These are phyloP conservation scores for Verticillium isaacii DNA, from an alignment of 2,329 filamentous ascomycete genomes.

Conservation along the genomic window DNA sequence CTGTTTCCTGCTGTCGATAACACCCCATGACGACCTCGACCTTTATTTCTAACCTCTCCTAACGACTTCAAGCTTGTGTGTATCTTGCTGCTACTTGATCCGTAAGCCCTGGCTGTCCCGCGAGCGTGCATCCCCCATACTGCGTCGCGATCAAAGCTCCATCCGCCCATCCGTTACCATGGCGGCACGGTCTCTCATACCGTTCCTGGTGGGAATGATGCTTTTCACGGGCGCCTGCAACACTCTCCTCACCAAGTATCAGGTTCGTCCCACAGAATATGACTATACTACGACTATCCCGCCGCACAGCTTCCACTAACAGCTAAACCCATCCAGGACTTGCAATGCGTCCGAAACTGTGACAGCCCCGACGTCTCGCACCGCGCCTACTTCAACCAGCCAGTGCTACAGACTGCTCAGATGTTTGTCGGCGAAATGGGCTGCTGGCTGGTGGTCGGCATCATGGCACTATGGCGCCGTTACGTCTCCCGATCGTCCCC, in stretches of 20 bases:
- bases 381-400: constrained; percentile 80
- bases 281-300: not conserved
- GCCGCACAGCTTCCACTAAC: not conserved
- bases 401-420: constrained; percentile 91
- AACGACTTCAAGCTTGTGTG: no score
- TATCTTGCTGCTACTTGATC: no score
- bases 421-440: constrained; percentile 98
- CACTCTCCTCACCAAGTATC: constrained; percentile 93
- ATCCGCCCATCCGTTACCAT: constrained; percentile 41
- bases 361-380: constrained; percentile 61
- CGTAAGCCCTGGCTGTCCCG: no score
- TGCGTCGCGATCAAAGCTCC: not conserved
- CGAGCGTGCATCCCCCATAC: not conserved
- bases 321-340: constrained; percentile 56
- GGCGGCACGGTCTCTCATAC: constrained; percentile 68
- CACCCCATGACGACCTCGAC: no score
- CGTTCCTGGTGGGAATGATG: constrained; percentile 93
- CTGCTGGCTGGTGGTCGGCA: constrained; percentile 85
- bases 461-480: constrained; percentile 61
- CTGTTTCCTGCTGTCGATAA: no score
- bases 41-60: no score
- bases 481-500: constrained; percentile 40
- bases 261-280: constrained; percentile 49
- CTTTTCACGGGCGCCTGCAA: constrained; percentile 94
- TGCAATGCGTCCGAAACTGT: constrained; percentile 94